Evolutionary conservation across 2,329 filamentous ascomycete genomes (phyloP), one percentile per base, ranked within the genome.

Genomic region (Penicillium glabrum): DNA sequence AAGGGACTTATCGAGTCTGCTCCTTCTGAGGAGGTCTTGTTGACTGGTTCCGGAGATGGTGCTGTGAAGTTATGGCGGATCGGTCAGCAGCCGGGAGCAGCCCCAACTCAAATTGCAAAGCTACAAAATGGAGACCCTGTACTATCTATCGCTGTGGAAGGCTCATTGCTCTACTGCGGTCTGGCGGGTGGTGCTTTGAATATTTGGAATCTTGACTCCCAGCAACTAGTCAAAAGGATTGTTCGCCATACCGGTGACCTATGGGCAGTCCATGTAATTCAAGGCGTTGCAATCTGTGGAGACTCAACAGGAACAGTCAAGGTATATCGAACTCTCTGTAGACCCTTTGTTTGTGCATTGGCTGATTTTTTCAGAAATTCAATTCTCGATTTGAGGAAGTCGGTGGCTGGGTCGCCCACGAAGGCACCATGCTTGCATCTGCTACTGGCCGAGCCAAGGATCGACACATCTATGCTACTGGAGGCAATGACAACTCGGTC

Each of bases 191-290:
- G 95, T 23, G 85, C 96, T 50, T 86, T 99, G 58, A 93, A 98
- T 71, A 85, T 99, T 11, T 99, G 96, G 93, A 96, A 99, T 71
- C 82, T 99, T 14, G 93, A 98, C 70, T 98, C 95, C 0, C 87
- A 89, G 53, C 95, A 99, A 75, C 87, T 95, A 48, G 82, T 99
- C 45, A 84, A 95, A 56, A 92, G 91, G 19, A 89, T 99, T 69
- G 92, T 89, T 69, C 86, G 89, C 1, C 89, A 92, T 65, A 85
- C 85, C 33, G 88, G 87, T 44, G 91, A 98, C 71, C 85, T 98
- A 48, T 91, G 96, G 80, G 89, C 91, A 0, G 80, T 98, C 44
- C 89, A 91, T 61, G 89, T 97, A 74, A 89, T 90, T 24, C 91
- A 90, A 76, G 91, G 92, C 0, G 88, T 89, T 60, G 80, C 97